These are phyloP conservation scores for Botrytis paeoniae DNA, from an alignment of 2,329 filamentous ascomycete genomes.

Conservation along the genomic window DNA sequence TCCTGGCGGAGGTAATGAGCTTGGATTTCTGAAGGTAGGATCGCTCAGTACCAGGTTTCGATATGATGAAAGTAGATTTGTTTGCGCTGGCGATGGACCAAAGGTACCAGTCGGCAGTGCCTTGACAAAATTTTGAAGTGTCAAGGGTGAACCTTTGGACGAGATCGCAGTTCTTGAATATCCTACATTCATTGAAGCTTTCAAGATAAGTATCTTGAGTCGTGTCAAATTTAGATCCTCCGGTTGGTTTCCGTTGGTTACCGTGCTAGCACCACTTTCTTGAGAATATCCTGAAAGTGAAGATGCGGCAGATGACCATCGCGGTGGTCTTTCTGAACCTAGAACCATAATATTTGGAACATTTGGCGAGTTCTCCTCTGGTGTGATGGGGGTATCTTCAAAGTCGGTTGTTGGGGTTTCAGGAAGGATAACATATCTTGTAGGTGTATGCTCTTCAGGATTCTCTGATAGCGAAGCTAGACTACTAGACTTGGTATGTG, in stretches of 20 bases:
- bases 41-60: constrained; percentile 76
- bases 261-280: constrained; percentile 64
- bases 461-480: constrained; percentile 49
- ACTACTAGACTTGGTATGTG: constrained; percentile 40
- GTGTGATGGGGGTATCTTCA: constrained; percentile 82
- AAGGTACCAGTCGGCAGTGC: constrained; percentile 74
- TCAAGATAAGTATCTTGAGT: constrained; percentile 75
- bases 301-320: constrained; percentile 69
- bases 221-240: constrained; percentile 77
- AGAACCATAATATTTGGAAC: constrained; percentile 87
- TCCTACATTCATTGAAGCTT: constrained; percentile 81
- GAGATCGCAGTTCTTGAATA: constrained; percentile 57
- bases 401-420: constrained; percentile 96
- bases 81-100: constrained; percentile 67
- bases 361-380: constrained; percentile 70
- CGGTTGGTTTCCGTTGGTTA: constrained; percentile 59
- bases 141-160: constrained; percentile 42
- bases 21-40: constrained; percentile 57
- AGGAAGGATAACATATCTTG: constrained; percentile 43
- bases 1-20: constrained; percentile 53
- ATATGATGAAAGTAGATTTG: constrained; percentile 71
- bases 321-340: constrained; percentile 65
- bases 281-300: constrained; percentile 79
- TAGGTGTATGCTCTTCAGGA: constrained; percentile 39
- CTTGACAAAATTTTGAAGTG: constrained; percentile 73